A percentile compares a stretch with the other conserved stretches of the same genome.
Evolutionary conservation across 129 eudicot species (phyloP).

Genomic region (Tanacetum coccineum): DNA sequence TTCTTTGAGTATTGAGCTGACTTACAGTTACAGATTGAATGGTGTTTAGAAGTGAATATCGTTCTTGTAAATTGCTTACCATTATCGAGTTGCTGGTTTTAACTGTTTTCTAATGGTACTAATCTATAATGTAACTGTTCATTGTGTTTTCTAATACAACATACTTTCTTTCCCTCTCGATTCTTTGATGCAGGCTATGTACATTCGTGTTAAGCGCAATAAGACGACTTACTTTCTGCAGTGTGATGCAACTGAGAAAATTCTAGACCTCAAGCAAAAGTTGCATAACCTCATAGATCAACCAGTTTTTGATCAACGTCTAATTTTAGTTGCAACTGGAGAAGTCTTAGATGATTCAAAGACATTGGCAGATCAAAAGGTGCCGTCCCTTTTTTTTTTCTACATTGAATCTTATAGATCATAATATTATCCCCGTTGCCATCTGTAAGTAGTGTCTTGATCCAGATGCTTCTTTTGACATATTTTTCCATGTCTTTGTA

Average conservation of each 20-base stretch:
- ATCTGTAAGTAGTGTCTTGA: background rate
- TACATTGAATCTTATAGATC: background rate
- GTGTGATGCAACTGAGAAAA: constrained; percentile 86
- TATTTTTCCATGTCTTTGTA: constrained; percentile 29
- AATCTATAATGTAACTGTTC: background rate
- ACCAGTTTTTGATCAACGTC: constrained; percentile 68
- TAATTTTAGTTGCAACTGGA: constrained; percentile 54
- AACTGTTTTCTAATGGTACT: background rate
- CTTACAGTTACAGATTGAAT: too few species aligned
- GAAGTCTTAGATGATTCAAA: constrained; percentile 86
- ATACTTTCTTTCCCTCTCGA: background rate
- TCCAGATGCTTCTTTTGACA: constrained; percentile 12
- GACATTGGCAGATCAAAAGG: constrained; percentile 97
- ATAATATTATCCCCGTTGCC: background rate
- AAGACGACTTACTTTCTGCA: constrained; percentile 90
- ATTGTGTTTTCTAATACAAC: background rate
- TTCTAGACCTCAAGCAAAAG: constrained; percentile 80
- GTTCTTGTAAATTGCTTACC: too few species aligned
- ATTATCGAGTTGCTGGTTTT: too few species aligned
- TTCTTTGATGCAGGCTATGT: constrained; percentile 65
- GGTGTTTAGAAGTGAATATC: too few species aligned
- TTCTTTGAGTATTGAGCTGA: too few species aligned
- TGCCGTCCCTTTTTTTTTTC: constrained; percentile 8
- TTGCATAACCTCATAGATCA: constrained; percentile 70
- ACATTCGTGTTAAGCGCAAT: constrained; percentile 87